A percentile compares a stretch with the other conserved stretches of the same genome.
phyloP scores from a whole-genome alignment of 2,329 filamentous ascomycete species.

The Seiridium cupressi region DNA sequence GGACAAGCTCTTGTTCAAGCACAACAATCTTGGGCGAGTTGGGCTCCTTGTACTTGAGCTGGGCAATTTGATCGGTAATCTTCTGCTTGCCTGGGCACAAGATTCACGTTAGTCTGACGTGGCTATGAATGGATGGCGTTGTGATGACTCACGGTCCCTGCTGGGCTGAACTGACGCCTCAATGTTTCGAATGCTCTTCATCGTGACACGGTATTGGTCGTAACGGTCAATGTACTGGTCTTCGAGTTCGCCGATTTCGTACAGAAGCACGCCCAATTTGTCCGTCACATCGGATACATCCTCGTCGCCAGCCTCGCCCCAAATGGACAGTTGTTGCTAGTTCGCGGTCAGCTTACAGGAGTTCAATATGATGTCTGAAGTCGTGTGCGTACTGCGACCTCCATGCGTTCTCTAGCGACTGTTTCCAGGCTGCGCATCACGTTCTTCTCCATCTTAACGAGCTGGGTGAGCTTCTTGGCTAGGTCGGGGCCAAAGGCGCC shows the following conservation, averaged over 20 bases:
- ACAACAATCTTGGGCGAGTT: slow-evolving; percentile 97
- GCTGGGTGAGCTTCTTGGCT: slow-evolving; percentile 93
- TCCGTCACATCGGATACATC: slow-evolving; percentile 98
- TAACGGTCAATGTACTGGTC: slow-evolving; percentile 98
- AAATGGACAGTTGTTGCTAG: slow-evolving; percentile 97
- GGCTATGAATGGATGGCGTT: background rate
- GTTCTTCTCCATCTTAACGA: slow-evolving; percentile 99
- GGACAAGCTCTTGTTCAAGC: slow-evolving; percentile 96
- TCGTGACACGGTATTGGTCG: slow-evolving; percentile 97
- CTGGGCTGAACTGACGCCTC: slow-evolving; percentile 98
- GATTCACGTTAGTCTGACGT: slow-evolving; percentile 16
- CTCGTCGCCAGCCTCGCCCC: slow-evolving; percentile 94
- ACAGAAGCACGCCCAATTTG: slow-evolving; percentile 95
- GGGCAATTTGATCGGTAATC: slow-evolving; percentile 97
- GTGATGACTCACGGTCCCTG: slow-evolving; percentile 77
- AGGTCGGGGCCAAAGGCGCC: slow-evolving; percentile 82
- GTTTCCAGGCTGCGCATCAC: slow-evolving; percentile 98
- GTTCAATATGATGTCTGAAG: background rate
- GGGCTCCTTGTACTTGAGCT: slow-evolving; percentile 99
- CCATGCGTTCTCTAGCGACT: slow-evolving; percentile 95
- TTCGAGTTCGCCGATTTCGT: slow-evolving; percentile 97
- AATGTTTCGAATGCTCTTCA: slow-evolving; percentile 99
- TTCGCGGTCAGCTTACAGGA: background rate
- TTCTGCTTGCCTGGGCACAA: slow-evolving; percentile 81
- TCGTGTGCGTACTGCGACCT: slow-evolving; percentile 81